Evolutionary conservation across 2,329 filamentous ascomycete genomes (phyloP).

Genomic region (Nothopassalora personata): DNA sequence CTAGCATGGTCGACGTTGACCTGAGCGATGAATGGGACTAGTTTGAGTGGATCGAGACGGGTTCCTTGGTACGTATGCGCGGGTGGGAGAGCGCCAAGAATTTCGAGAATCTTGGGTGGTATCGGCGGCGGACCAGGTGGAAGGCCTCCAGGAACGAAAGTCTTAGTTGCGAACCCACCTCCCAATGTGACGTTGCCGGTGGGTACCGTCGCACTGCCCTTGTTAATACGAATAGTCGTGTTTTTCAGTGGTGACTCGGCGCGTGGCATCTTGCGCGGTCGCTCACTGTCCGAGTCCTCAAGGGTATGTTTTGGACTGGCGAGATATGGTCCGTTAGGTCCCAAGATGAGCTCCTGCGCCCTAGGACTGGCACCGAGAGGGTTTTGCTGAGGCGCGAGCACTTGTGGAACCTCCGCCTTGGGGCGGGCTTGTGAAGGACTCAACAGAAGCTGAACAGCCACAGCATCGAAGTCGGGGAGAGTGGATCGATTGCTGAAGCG

Average conservation of each 20-base stretch:
- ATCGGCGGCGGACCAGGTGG: conserved; percentile 61
- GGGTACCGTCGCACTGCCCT: conserved; percentile 49
- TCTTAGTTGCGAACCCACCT: conserved; percentile 32
- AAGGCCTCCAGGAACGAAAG: conserved; percentile 32
- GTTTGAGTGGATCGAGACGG: conserved; percentile 62
- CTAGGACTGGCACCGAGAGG: conserved; percentile 13
- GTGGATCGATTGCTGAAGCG: conserved; percentile 73
- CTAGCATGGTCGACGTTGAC: conserved; percentile 34
- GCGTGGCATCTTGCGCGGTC: conserved; percentile 69
- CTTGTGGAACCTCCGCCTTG: conserved; percentile 22
- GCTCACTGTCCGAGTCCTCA: conserved; percentile 59
- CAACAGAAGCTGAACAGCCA: conserved; percentile 73
- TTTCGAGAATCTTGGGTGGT: conserved; percentile 59
- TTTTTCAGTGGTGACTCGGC: conserved; percentile 93
- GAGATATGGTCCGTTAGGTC: conserved; percentile 31
- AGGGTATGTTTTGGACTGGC: conserved; percentile 46
- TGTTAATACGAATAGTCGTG: conserved; percentile 73
- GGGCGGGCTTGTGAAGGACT: conserved; percentile 72
- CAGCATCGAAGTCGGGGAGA: conserved; percentile 68
- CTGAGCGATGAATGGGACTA: conserved; percentile 68
- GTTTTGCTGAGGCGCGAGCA: conserved; percentile 6
- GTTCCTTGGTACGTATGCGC: conserved; percentile 63
- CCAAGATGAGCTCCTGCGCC: conserved; percentile 25
- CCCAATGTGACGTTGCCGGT: conserved; percentile 18
- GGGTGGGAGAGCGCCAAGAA: conserved; percentile 55